Base-by-base conservation (phyloP, 2,329 filamentous ascomycete species). In the Diaporthe helianthi region DNA sequence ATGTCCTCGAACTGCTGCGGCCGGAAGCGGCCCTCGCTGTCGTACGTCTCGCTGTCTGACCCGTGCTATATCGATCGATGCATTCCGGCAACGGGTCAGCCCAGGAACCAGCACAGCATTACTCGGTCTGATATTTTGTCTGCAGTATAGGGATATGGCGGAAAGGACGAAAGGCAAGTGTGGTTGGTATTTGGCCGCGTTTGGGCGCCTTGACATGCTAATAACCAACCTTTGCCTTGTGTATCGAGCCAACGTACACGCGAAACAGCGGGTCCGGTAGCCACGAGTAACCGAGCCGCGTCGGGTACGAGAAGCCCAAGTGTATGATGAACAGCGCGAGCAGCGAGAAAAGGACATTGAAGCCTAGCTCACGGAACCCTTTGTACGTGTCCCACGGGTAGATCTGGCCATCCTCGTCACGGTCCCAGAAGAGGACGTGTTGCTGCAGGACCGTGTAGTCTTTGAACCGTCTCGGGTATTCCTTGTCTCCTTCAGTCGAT, bases 1-100 rank as follows among this genome's bases (percentile, higher is more conserved):
- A 85, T 79, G 71, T 85, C 83, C 75, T 86, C 83, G 69, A 86
- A 86, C 51, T 79, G 80, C 73, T 85, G 83, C 15, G 83, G 82
- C 13, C 80, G 71, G 72, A 85, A 86, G 1, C 83, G 77, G 3
- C 84, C 84, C 72, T 86, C 83, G 17, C 75, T 80, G 72, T 86
- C 83, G 68, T 83, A 86, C 0, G 80, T 79, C 13, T 80, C 81
- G 24, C 77, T 82, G 70, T 85, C 83, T 63, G 79, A 82, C 6
- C 82, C 83, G 71, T 85, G 83, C 76, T 83, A n/a, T 4, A n/a
- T 1, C 1, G 19, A n/a, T 3, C 15, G 24, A 47, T 5, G 47
- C 31, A 41, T 65, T 65, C 36, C 13, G 36, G 13, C 36, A 38
- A 29, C 29, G 17, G 24, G 22, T 47, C 31, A 15, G n/a, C 36